A percentile compares a stretch with the other conserved stretches of the same genome.
Evolutionary conservation across 176 grass and related monocot genomes (phyloP).

Genomic region (Avena sativa): DNA sequence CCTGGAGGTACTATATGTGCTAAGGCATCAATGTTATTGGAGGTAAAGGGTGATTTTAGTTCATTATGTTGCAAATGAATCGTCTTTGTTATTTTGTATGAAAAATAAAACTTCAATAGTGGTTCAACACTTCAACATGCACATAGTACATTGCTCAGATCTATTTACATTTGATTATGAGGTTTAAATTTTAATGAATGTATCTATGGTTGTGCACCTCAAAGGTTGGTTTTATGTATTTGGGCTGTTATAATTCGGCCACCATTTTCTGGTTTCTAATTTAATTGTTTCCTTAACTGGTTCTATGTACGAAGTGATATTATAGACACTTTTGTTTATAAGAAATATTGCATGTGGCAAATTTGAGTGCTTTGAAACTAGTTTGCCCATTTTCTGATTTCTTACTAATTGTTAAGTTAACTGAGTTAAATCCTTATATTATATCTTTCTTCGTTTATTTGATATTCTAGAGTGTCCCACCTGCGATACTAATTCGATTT

Average conservation of each 20-base stretch:
- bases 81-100: not conserved
- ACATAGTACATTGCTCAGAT: not conserved
- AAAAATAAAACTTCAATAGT: not conserved
- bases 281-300: not conserved
- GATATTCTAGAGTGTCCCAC: constrained; percentile 81
- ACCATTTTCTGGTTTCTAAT: constrained; percentile 1
- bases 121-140: not conserved
- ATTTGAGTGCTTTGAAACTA: constrained; percentile 20
- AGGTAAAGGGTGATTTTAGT: constrained; percentile 54
- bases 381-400: not conserved
- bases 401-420: not conserved
- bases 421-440: not conserved
- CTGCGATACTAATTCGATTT: constrained; percentile 85
- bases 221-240: constrained; percentile 5
- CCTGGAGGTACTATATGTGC: constrained; percentile 94
- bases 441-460: constrained; percentile 38
- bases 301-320: not conserved
- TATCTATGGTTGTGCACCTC: not conserved
- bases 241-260: not conserved
- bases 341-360: not conserved
- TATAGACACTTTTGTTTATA: not conserved
- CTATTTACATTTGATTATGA: constrained; percentile 4
- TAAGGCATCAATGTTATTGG: constrained; percentile 97
- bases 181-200: constrained; percentile 4
- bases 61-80: not conserved